phyloP scores from a whole-genome alignment of 2,329 filamentous ascomycete species.

The Alternaria sp. region DNA sequence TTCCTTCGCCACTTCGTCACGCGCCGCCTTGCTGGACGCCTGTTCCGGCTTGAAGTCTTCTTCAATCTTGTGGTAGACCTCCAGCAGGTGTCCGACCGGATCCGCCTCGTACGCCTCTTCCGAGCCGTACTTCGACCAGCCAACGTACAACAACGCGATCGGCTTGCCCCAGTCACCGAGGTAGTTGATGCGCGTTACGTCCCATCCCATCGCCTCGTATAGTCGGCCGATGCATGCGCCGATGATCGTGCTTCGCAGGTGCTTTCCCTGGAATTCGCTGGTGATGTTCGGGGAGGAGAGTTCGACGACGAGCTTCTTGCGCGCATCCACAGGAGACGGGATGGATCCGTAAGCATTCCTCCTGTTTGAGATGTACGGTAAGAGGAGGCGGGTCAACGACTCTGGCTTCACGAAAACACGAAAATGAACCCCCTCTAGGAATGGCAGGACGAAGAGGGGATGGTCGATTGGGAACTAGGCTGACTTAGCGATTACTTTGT shows the following conservation, averaged over 20 bases:
- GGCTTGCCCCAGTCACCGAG: constrained; percentile 73
- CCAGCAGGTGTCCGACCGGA: constrained; percentile 73
- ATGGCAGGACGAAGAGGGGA: too few relatives aligned
- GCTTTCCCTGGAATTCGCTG: constrained; percentile 71
- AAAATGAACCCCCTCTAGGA: too few relatives aligned
- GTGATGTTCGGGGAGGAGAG: constrained; percentile 79
- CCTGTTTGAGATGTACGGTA: too few relatives aligned
- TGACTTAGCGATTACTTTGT: too few relatives aligned
- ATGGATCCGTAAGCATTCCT: too few relatives aligned
- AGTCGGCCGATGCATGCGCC: constrained; percentile 67
- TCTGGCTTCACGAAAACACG: too few relatives aligned
- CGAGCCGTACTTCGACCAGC: constrained; percentile 69
- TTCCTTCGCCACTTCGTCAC: constrained; percentile 59
- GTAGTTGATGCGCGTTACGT: constrained; percentile 69
- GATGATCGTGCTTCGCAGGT: constrained; percentile 71
- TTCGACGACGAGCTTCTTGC: constrained; percentile 69
- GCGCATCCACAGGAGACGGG: too few relatives aligned
- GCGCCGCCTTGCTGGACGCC: constrained; percentile 61
- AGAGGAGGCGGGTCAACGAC: too few relatives aligned
- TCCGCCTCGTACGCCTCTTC: constrained; percentile 68
- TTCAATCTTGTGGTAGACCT: constrained; percentile 72
- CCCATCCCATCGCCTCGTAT: constrained; percentile 65
- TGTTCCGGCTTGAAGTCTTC: constrained; percentile 64
- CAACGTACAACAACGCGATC: constrained; percentile 67
- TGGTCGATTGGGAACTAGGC: too few relatives aligned